phyloP scores from a whole-genome alignment of 495 filamentous ascomycete species.

The Neurospora hispaniola region DNA sequence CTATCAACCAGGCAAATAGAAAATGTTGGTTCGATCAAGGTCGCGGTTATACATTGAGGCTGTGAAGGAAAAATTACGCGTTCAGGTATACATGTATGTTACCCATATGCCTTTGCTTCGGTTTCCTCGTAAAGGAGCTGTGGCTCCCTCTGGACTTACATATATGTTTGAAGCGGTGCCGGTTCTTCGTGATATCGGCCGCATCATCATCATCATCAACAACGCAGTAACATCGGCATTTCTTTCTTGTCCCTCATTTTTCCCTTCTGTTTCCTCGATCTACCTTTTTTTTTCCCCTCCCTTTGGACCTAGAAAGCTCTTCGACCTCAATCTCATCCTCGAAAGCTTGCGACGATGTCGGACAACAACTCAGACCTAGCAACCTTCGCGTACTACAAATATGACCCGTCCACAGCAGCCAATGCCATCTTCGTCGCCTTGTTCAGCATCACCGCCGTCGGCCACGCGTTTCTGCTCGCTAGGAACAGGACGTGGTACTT shows the following conservation, averaged over 20 bases:
- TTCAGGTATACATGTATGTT: neutral
- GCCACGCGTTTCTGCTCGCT: slow-evolving; percentile 40
- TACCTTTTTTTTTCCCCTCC: neutral
- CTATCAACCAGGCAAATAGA: too few relatives aligned
- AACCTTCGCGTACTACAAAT: slow-evolving; percentile 29
- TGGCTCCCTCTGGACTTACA: neutral
- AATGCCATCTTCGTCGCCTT: slow-evolving; percentile 40
- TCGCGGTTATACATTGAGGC: neutral
- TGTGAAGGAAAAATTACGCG: neutral
- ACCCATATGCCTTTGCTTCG: neutral
- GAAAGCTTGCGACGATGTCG: slow-evolving; percentile 4
- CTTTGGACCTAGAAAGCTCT: neutral
- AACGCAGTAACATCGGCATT: neutral
- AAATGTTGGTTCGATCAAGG: neutral
- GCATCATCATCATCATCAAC: neutral
- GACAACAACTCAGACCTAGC: neutral
- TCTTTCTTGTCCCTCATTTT: neutral
- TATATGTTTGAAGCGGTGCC: neutral
- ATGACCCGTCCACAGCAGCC: slow-evolving; percentile 38
- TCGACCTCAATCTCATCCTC: neutral
- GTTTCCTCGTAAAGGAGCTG: neutral
- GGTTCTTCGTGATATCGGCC: neutral
- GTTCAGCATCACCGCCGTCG: slow-evolving; percentile 36
- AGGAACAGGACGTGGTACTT: slow-evolving; percentile 48
- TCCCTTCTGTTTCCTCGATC: neutral